phyloP scores from a whole-genome alignment of 768 basidiomycete genomes.

The Mycena amicta region DNA sequence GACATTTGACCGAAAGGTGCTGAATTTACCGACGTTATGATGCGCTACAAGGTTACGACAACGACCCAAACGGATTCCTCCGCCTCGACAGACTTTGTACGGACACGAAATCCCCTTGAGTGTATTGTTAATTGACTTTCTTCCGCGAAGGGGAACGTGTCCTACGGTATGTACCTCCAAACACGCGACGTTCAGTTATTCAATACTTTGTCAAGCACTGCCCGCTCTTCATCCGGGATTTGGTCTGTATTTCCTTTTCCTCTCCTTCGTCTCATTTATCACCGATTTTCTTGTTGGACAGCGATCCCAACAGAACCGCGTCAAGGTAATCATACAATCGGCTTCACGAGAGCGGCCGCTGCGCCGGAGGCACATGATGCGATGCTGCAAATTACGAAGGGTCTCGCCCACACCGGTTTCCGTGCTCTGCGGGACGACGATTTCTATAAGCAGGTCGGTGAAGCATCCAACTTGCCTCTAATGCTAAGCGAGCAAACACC shows the following conservation, averaged over 20 bases:
- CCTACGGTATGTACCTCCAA: slow-evolving; percentile 50
- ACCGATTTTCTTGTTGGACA: slow-evolving; percentile 30
- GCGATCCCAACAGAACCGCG: slow-evolving; percentile 72
- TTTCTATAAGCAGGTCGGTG: slow-evolving; percentile 59
- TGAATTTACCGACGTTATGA: slow-evolving; percentile 50
- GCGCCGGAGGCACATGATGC: slow-evolving; percentile 63
- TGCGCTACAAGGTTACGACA: slow-evolving; percentile 45
- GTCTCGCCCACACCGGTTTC: slow-evolving; percentile 63
- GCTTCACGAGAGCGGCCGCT: slow-evolving; percentile 62
- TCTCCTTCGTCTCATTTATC: slow-evolving; percentile 27
- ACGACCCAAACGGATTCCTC: slow-evolving; percentile 33
- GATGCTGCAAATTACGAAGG: slow-evolving; percentile 60
- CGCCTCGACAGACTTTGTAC: slow-evolving; percentile 80
- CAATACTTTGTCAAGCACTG: slow-evolving; percentile 43
- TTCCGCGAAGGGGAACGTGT: slow-evolving; percentile 66
- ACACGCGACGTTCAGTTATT: slow-evolving; percentile 18
- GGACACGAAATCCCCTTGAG: slow-evolving; percentile 3
- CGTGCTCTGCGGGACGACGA: slow-evolving; percentile 56
- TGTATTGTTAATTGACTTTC: slow-evolving; percentile 7
- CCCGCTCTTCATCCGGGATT: slow-evolving; percentile 68
- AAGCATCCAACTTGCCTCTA: no score
- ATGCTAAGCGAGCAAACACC: neutral
- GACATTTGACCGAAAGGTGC: slow-evolving; percentile 40
- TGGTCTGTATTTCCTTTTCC: slow-evolving; percentile 34
- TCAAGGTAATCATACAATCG: slow-evolving; percentile 78